Evolutionary conservation across 1,284 basidiomycete genomes (phyloP).

Genomic region (Ganoderma multipileum): DNA sequence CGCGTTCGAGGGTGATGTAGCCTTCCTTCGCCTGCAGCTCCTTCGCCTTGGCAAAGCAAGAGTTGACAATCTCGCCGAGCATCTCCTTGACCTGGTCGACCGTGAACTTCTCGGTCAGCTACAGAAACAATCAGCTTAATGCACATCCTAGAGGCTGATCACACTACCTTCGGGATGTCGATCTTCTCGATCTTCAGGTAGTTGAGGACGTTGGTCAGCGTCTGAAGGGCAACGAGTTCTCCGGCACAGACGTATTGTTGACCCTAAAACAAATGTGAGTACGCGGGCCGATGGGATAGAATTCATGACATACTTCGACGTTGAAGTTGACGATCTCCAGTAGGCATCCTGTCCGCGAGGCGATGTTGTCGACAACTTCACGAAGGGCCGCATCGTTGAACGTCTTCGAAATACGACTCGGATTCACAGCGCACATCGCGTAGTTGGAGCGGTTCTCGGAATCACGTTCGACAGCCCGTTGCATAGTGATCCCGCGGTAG

Average conservation of each 20-base stretch:
- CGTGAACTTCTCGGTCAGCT: conserved; percentile 86
- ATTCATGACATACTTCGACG: conserved; percentile 74
- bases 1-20: conserved; percentile 95
- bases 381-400: conserved; percentile 94
- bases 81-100: conserved; percentile 93
- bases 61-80: conserved; percentile 89
- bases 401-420: conserved; percentile 91
- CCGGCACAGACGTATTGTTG: conserved; percentile 99
- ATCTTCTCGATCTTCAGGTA: conserved; percentile 97
- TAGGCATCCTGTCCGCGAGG: conserved; percentile 78
- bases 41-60: conserved; percentile 81
- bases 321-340: conserved; percentile 99
- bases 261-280: conserved; percentile 55
- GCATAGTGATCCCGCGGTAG: conserved; percentile 99
- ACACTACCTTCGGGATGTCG: conserved; percentile 88
- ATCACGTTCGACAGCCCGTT: conserved; percentile 96
- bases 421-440: conserved; percentile 99
- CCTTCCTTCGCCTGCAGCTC: conserved; percentile 85
- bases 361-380: conserved; percentile 94
- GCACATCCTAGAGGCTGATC: background rate
- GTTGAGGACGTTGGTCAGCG: conserved; percentile 96
- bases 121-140: conserved; percentile 20
- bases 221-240: conserved; percentile 92
- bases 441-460: conserved; percentile 93
- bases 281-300: background rate